Percentiles rank a stretch among this genome's conserved stretches.
Evolutionary conservation across 73 alveolate genomes (phyloP).

Genomic region (Breviolum minutum): DNA sequence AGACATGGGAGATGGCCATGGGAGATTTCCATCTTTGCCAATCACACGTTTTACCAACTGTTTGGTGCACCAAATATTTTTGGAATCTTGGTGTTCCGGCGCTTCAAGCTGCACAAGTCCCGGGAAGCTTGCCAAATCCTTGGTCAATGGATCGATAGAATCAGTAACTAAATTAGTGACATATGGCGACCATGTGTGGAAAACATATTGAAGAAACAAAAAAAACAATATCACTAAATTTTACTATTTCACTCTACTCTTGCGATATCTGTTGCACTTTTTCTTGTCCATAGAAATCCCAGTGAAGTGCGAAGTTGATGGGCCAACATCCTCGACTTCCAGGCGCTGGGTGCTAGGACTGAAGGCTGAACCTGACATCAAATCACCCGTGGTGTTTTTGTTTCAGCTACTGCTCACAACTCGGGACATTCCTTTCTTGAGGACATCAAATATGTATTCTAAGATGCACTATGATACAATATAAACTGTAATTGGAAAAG

Average conservation of each 20-base stretch:
- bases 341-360: neutral
- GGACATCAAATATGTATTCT: neutral
- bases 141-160: slow-evolving; percentile 82
- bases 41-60: neutral
- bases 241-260: neutral
- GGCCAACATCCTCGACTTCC: neutral
- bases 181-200: too few relatives aligned
- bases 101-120: slow-evolving; percentile 97
- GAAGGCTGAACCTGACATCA: slow-evolving; percentile 22
- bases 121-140: slow-evolving; percentile 97
- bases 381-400: neutral
- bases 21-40: neutral
- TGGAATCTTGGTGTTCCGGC: neutral
- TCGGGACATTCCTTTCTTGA: neutral
- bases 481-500: neutral
- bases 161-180: neutral
- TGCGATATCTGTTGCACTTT: neutral
- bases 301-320: too few relatives aligned
- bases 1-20: too few relatives aligned
- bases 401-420: neutral
- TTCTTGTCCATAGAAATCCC: neutral
- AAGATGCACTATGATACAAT: neutral
- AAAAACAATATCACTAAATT: neutral
- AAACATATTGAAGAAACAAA: too few relatives aligned
- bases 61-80: neutral